Evolutionary conservation across 2,329 filamentous ascomycete species (phyloP), one percentile per base, ranked within the genome.

Genomic region (Fusarium longipes): DNA sequence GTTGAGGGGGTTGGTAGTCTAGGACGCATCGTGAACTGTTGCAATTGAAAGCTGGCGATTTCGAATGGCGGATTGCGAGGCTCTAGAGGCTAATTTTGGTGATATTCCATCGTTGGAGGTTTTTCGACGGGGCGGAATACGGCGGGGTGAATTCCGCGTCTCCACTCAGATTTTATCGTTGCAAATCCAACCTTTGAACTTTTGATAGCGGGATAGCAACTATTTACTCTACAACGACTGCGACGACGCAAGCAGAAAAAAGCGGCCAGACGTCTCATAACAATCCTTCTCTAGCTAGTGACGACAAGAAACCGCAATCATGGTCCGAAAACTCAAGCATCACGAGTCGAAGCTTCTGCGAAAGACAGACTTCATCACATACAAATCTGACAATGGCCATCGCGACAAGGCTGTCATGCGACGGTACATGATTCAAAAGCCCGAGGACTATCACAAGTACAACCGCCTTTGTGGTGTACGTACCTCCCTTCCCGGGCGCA

Each of bases 341-440:
- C 95, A 97, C 82, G 96, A 99, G 89, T 89, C 96, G 78, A 96
- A 96, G 86, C 91, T 98, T 77, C 88, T 98, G 74, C 95, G 95
- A 77, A 87, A 87, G 80, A 93, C 96, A 80, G 94, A 99, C 82
- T 97, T 99, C 81, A 90, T 94, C 78, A 96, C 91, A 76, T 97
- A 95, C 85, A 96, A 96, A 81, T 89, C 89, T 75, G 94, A 98
- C 82, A 87, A 91, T 75, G 86, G 88, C 73, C 96, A 99, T 82
- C 91, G 95, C 77, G 92, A 95, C 80, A 88, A 93, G 65, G 81
- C 82, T 65, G 88, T 98, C 62, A 87, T 92, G 64, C 88, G 93
- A 57, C 90, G 94, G 65, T 99, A 99, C 81, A 91, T 92, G 81
- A 93, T 98, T 75, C 92, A 95, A 76, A 93, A 96, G 78, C 90